phyloP scores from a whole-genome alignment of 2,329 filamentous ascomycete species.

The Scedosporium minutisporum region DNA sequence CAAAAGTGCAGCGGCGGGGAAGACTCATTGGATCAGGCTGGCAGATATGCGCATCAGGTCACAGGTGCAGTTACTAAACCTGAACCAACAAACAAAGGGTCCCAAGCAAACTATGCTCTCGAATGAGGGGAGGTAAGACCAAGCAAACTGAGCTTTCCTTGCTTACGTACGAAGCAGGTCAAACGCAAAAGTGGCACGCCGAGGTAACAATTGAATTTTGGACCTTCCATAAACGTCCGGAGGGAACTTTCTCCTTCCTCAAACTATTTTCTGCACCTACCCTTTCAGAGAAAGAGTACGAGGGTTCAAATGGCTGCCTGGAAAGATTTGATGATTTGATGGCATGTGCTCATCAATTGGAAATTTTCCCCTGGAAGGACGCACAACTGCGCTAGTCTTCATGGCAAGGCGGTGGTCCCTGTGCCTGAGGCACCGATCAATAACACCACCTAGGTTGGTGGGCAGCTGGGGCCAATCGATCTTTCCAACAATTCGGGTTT shows the following conservation, averaged over 20 bases:
- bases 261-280: neutral
- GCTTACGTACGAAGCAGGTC: neutral
- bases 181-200: neutral
- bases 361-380: too few species aligned
- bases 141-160: neutral
- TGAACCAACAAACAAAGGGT: neutral
- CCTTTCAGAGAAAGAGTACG: neutral
- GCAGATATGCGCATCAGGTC: neutral
- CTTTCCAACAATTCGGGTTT: neutral
- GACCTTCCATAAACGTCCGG: neutral
- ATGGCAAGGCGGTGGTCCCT: neutral
- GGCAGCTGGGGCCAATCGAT: neutral
- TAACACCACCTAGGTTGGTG: neutral
- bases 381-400: too few species aligned
- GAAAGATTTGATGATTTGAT: neutral
- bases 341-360: too few species aligned
- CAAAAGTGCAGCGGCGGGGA: neutral
- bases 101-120: neutral
- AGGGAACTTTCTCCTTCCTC: neutral
- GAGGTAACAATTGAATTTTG: neutral
- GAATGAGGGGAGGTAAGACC: neutral
- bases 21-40: constrained; percentile 2
- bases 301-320: neutral
- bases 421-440: neutral
- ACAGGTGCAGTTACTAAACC: neutral